Conservation (phyloP, 2,329 filamentous ascomycete species). For the Chaetomium sp. region DNA sequence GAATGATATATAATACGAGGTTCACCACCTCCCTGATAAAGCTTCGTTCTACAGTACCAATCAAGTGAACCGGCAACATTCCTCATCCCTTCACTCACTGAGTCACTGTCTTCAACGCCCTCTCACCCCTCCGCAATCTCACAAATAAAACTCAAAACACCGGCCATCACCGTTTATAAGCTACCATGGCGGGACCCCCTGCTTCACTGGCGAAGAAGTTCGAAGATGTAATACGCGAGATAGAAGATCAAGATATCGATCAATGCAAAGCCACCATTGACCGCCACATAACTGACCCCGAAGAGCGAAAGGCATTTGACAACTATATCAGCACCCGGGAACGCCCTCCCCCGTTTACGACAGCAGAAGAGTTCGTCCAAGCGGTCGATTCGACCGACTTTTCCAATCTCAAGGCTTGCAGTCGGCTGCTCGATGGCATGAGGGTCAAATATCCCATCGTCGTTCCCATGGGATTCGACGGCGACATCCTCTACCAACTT, state of each 20-base stretch:
- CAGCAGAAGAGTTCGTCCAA: background rate
- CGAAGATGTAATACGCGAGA: background rate
- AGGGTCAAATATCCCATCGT: too few species aligned
- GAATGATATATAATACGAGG: too few species aligned
- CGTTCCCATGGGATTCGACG: background rate
- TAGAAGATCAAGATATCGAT: background rate
- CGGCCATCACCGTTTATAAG: too few species aligned
- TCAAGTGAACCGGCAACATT: too few species aligned
- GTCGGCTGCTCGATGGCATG: background rate
- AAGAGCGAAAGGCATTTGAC: background rate
- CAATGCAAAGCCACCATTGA: too few species aligned
- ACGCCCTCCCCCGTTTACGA: background rate
- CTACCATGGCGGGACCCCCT: background rate
- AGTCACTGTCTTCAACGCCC: too few species aligned
- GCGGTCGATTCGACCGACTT: background rate
- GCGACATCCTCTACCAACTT: background rate
- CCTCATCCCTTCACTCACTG: too few species aligned
- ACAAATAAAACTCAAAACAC: too few species aligned
- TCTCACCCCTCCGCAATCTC: too few species aligned
- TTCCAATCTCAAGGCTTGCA: background rate
- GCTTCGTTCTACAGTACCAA: too few species aligned
- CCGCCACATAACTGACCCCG: background rate
- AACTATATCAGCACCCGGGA: background rate
- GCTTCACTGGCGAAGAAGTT: background rate
- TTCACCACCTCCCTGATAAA: too few species aligned